Conservation (phyloP, 345 rosid genomes). For the Gossypium bickii region DNA sequence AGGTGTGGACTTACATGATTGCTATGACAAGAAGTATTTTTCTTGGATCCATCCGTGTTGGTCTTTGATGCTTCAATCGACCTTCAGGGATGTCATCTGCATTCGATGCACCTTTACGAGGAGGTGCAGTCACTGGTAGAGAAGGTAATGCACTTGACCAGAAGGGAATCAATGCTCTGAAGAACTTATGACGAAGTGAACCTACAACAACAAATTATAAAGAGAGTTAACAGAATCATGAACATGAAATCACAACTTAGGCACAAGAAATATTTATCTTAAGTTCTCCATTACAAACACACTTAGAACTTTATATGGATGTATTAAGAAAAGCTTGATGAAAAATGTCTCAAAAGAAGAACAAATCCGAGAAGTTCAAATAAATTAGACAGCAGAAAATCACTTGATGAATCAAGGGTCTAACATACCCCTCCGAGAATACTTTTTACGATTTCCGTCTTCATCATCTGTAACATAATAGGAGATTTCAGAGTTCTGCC, state of each 20-base stretch:
- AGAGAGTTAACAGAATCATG: not conserved
- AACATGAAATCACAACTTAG: not conserved
- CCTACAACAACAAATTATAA: constrained; percentile 38
- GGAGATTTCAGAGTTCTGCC: constrained; percentile 71
- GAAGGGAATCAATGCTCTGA: constrained; percentile 89
- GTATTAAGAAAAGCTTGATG: not conserved
- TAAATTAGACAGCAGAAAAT: not conserved
- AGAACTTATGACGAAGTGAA: constrained; percentile 78
- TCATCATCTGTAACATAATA: constrained; percentile 85
- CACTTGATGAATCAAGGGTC: not conserved
- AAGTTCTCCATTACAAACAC: not conserved
- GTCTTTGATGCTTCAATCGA: constrained; percentile 58
- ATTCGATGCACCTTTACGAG: constrained; percentile 66
- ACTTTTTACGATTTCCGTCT: constrained; percentile 79
- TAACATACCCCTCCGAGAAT: constrained; percentile 72
- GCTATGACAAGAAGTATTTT: constrained; percentile 86
- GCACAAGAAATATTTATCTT: not conserved
- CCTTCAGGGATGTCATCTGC: constrained; percentile 64
- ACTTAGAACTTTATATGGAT: not conserved
- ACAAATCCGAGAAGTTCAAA: not conserved
- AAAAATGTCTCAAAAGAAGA: constrained; percentile 2
- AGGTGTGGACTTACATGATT: constrained; percentile 23
- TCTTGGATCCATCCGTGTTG: constrained; percentile 79
- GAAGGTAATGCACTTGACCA: constrained; percentile 98
- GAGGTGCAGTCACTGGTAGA: constrained; percentile 92